These are phyloP conservation scores for Suhomyces kilbournensis DNA, from an alignment of 805 yeast species.

Conservation along the genomic window DNA sequence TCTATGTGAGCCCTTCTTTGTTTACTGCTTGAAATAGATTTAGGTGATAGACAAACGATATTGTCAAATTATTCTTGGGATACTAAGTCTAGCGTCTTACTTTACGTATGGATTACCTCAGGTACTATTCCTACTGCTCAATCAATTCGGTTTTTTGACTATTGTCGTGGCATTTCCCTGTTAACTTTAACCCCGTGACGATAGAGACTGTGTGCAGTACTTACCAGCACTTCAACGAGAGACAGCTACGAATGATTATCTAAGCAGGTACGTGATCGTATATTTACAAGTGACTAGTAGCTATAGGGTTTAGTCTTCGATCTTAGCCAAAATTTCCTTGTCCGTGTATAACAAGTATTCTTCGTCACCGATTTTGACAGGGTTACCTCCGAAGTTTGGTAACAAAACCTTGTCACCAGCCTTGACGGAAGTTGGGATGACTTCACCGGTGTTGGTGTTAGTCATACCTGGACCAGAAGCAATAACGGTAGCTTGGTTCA, in stretches of 20 bases:
- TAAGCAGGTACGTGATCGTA: not conserved
- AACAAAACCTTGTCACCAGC: constrained; percentile 93
- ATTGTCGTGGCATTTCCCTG: not conserved
- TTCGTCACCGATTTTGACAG: constrained; percentile 84
- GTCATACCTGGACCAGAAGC: constrained; percentile 94
- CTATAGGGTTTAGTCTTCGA: constrained; percentile 37
- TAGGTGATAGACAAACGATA: not conserved
- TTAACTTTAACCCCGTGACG: not conserved
- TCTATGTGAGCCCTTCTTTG: not conserved
- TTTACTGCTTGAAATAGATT: not conserved
- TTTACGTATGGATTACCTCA: not conserved
- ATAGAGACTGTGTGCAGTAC: not conserved
- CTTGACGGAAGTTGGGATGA: constrained; percentile 69
- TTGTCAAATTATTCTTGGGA: not conserved
- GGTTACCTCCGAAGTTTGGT: constrained; percentile 91
- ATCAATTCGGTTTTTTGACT: not conserved
- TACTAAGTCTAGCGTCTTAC: not conserved
- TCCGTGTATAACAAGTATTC: constrained; percentile 84
- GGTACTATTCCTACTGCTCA: not conserved
- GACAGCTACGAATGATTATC: not conserved
- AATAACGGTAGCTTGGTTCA: constrained; percentile 86
- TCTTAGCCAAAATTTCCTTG: constrained; percentile 91
- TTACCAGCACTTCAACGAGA: not conserved
- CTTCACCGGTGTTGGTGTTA: constrained; percentile 66
- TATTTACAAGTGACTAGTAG: constrained; percentile 1